A percentile compares a stretch with the other conserved stretches of the same genome.
Conservation (phyloP, 1,139 yeast genomes). For the Yamadazyma atmosphaerica region DNA sequence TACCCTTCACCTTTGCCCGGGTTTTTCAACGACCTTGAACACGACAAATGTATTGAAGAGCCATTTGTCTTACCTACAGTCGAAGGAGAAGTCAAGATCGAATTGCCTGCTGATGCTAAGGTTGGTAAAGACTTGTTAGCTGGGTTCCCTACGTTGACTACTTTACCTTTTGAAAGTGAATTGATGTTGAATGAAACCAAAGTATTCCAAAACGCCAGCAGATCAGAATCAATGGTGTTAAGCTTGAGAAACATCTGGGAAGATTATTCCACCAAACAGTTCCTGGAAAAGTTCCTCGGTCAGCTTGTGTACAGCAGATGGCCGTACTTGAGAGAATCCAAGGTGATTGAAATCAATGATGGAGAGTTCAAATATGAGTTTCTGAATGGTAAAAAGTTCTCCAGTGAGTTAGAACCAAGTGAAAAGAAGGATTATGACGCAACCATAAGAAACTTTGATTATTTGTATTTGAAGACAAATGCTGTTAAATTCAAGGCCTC, state of each 20-base stretch:
- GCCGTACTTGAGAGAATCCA: constrained; percentile 88
- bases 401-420: constrained; percentile 32
- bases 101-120: constrained; percentile 67
- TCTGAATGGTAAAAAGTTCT: constrained; percentile 23
- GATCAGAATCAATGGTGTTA: constrained; percentile 78
- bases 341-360: constrained; percentile 65
- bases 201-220: constrained; percentile 83
- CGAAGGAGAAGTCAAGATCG: constrained; percentile 51
- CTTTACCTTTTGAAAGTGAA: constrained; percentile 58
- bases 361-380: constrained; percentile 47
- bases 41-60: constrained; percentile 73
- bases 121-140: constrained; percentile 72
- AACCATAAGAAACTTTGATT: constrained; percentile 13
- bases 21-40: constrained; percentile 72
- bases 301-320: constrained; percentile 66
- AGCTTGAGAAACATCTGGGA: constrained; percentile 53
- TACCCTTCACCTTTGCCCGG: constrained; percentile 82
- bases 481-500: constrained; percentile 62
- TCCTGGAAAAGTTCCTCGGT: constrained; percentile 39
- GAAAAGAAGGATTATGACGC: constrained; percentile 42
- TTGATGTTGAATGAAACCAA: constrained; percentile 63
- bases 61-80: constrained; percentile 52
- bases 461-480: constrained; percentile 41
- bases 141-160: constrained; percentile 84
- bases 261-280: constrained; percentile 50